Base-by-base conservation (phyloP, 2,329 filamentous ascomycete species). In the Aureobasidium leucospermi region DNA sequence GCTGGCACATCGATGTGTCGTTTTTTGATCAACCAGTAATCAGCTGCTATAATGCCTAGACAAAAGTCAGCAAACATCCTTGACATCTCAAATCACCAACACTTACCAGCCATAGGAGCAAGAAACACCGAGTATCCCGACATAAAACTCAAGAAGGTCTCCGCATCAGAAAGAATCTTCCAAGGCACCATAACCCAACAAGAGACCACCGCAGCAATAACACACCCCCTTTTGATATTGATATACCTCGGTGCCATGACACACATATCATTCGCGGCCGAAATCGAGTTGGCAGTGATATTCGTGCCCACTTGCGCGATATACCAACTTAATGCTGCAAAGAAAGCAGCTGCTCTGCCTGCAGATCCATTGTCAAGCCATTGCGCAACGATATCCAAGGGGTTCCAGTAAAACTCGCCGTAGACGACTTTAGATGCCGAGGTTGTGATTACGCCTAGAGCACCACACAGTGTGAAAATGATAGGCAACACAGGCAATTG, bases 61-160 rank as follows among this genome's bases (percentile, higher is more conserved):
- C 10, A 29, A 51, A 28, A 16, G 16, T 51, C 13, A 51, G 34
- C 9, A 13, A 6, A 36, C 23, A n/a, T 23, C 13, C 6, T 15
- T 42, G 15, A 16, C 11, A n/a, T 31, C 10, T 16, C 10, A 23
- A 19, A 3, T 19, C 1, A 42, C 3, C 36, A 53, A 8, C 10
- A 42, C 49, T 53, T 19, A 0, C 79, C 79, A 0, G 82, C 81
- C 60, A 87, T 84, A 0, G 85, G 84, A 0, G 81, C 84, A 0
- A 87, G 72, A 69, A 88, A 87, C 34, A 87, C 76, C 1, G 80
- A 78, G 70, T 86, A 85, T 0, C 84, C 84, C 34, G 80, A 78
- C 78, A 89, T 85, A 71, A 88, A 88, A 15, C 19, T 46, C 19
- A 60, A 36, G 8, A 87, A 83, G 1, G 79, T 83, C 2, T 71